A percentile compares a stretch with the other conserved stretches of the same genome.
These are phyloP conservation scores for Ziziphus jujuba DNA, from an alignment of 306 rosid species.

Conservation along the genomic window DNA sequence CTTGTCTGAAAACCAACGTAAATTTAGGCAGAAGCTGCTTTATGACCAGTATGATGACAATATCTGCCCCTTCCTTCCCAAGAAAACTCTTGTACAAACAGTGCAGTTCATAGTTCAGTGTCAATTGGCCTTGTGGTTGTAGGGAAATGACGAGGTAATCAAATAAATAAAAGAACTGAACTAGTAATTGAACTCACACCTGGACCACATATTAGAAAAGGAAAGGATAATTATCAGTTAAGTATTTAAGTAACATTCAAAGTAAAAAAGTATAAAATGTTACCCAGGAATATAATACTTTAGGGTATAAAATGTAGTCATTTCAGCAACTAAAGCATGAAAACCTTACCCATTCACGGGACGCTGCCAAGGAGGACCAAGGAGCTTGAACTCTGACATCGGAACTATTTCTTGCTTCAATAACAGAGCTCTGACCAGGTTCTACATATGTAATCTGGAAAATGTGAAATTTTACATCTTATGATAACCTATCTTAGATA, in stretches of 20 bases:
- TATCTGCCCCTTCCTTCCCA: conserved; percentile 76
- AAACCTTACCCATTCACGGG: conserved; percentile 92
- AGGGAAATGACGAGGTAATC: conserved; percentile 53
- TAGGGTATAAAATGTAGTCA: neutral
- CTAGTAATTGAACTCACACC: neutral
- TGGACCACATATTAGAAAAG: neutral
- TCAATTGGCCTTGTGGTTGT: conserved; percentile 58
- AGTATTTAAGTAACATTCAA: neutral
- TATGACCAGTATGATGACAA: conserved; percentile 86
- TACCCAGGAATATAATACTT: neutral
- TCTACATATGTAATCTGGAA: conserved; percentile 78
- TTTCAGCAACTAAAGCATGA: conserved; percentile 6
- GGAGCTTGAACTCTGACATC: conserved; percentile 66
- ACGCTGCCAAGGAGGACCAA: conserved; percentile 99
- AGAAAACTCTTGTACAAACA: conserved; percentile 64
- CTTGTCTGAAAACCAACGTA: conserved; percentile 91
- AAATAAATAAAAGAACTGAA: too few relatives aligned
- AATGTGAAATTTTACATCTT: conserved; percentile 9
- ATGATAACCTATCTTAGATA: conserved; percentile 5
- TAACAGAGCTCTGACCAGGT: conserved; percentile 78
- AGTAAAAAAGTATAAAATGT: neutral
- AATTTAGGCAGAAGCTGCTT: conserved; percentile 79
- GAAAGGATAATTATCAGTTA: neutral
- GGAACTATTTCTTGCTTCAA: conserved; percentile 64
- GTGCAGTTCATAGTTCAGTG: conserved; percentile 92